Conservation (phyloP, 1,284 basidiomycete genomes). For the Ustilago hordei region DNA sequence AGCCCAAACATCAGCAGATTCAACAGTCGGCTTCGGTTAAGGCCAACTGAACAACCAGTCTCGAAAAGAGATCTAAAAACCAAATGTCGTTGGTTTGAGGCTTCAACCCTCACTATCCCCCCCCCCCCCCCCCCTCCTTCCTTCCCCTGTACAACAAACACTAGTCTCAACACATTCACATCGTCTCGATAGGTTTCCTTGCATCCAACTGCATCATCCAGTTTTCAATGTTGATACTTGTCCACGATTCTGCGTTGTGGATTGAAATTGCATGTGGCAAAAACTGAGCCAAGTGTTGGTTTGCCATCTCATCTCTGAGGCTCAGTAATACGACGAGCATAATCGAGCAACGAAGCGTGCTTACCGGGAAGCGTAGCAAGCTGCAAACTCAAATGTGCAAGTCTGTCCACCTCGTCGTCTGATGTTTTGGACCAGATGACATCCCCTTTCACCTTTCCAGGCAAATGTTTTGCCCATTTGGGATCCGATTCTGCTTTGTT, state of each 20-base stretch:
- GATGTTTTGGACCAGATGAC: background rate
- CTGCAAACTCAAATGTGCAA: slow-evolving; percentile 27
- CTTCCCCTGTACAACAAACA: slow-evolving; percentile 10
- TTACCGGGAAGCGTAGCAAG: slow-evolving; percentile 29
- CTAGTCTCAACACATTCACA: slow-evolving; percentile 26
- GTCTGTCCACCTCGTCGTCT: background rate
- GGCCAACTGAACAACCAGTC: slow-evolving; percentile 20
- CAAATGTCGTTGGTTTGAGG: slow-evolving; percentile 8
- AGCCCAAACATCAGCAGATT: slow-evolving; percentile 12
- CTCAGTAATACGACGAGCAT: slow-evolving; percentile 12
- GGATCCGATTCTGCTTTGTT: background rate
- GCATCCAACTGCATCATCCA: slow-evolving; percentile 40
- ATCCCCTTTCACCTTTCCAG: slow-evolving; percentile 4
- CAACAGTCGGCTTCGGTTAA: slow-evolving; percentile 10
- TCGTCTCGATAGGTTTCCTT: slow-evolving; percentile 7
- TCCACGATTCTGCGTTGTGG: background rate
- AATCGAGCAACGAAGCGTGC: slow-evolving; percentile 21
- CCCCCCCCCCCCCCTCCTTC: background rate
- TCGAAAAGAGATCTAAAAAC: background rate
- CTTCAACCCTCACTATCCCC: slow-evolving; percentile 45
- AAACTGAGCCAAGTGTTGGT: background rate
- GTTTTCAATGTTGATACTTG: background rate
- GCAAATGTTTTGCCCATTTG: slow-evolving; percentile 10
- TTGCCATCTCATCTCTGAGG: background rate
- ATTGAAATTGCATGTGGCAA: background rate